phyloP scores from a whole-genome alignment of 2,329 filamentous ascomycete genomes.

The Penicillium hesseltinei region DNA sequence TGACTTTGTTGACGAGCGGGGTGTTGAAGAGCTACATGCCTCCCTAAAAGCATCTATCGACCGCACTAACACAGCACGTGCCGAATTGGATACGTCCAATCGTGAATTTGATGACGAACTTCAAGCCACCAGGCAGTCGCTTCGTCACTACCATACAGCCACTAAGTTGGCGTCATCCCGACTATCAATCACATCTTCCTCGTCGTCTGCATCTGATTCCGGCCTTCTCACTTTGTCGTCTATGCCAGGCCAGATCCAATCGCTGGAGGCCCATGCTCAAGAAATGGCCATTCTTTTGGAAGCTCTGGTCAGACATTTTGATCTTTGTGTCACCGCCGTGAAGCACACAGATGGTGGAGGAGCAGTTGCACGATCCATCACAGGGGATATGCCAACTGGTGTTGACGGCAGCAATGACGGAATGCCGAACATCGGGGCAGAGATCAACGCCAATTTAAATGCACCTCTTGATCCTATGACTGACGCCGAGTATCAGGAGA shows the following conservation, averaged over 20 bases:
- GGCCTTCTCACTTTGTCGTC: constrained; percentile 38
- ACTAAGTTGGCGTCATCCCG: constrained; percentile 42
- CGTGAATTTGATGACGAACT: constrained; percentile 73
- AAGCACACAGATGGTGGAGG: constrained; percentile 83
- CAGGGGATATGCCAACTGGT: constrained; percentile 60
- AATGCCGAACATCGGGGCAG: constrained; percentile 33
- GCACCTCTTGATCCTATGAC: constrained; percentile 67
- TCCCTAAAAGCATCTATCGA: constrained; percentile 61
- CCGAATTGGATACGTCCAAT: constrained; percentile 53
- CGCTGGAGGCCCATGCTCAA: constrained; percentile 71
- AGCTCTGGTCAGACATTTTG: constrained; percentile 82
- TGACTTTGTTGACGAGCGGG: constrained; percentile 65
- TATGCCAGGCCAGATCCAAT: constrained; percentile 56
- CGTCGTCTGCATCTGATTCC: constrained; percentile 35
- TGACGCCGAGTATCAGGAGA: constrained; percentile 73
- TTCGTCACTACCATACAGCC: constrained; percentile 45
- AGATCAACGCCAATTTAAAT: constrained; percentile 35
- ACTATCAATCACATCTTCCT: constrained; percentile 33
- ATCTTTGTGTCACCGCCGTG: constrained; percentile 87
- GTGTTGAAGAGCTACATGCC: constrained; percentile 57
- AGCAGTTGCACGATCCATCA: constrained; percentile 64
- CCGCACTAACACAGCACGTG: constrained; percentile 60
- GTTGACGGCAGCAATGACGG: constrained; percentile 41
- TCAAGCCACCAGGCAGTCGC: constrained; percentile 59
- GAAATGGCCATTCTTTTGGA: constrained; percentile 79